Evolutionary conservation across 1,139 yeast genomes (phyloP), one percentile per base, ranked within the genome.

Genomic region (Lodderomyces elongisporus): DNA sequence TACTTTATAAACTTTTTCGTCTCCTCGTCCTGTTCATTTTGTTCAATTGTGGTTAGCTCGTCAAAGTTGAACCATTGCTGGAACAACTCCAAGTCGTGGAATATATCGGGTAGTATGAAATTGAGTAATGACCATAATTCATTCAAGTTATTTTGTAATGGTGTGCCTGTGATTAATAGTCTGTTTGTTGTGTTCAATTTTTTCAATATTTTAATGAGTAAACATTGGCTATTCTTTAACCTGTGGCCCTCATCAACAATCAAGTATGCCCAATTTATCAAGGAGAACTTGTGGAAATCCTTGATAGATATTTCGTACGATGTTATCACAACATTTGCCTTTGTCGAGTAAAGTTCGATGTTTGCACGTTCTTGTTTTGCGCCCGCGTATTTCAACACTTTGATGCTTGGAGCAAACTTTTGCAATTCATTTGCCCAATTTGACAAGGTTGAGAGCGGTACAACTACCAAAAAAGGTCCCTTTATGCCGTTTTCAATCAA

Each of bases 231-330:
- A 51, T 89, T 89, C 49, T 89, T 91, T 44, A 89, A 63, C 27
- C 97, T 66, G 57, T 89, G 97, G 4, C 97, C 97, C 56, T 89
- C 97, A 56, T 89, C 97, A n/a, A 89, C 95, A 32, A 88, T 84
- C 36, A 91, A 61, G 51, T 80, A 89, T 41, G 80, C 81, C 96
- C 96, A 89, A 22, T 62, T 57, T 5, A 74, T 61, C 12, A 54
- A 51, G 25, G 70, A 66, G 31, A 91, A 61, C 43, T 58, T 70
- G 20, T 56, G 47, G 33, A 74, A 71, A 51, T 89, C 97, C 34
- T 74, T 69, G 33, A 89, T 72, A 2, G 87, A 70, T 25, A 84
- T 70, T 51, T 89, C 96, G 60, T 88, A 91, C 17, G 94, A 81
- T 0, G 96, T 85, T 7, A 91, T 59, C 6, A 89, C 67, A 4